Evolutionary conservation across 257 asterid genomes (phyloP), one percentile per base, ranked within the genome.

Genomic region (Perilla frutescens): DNA sequence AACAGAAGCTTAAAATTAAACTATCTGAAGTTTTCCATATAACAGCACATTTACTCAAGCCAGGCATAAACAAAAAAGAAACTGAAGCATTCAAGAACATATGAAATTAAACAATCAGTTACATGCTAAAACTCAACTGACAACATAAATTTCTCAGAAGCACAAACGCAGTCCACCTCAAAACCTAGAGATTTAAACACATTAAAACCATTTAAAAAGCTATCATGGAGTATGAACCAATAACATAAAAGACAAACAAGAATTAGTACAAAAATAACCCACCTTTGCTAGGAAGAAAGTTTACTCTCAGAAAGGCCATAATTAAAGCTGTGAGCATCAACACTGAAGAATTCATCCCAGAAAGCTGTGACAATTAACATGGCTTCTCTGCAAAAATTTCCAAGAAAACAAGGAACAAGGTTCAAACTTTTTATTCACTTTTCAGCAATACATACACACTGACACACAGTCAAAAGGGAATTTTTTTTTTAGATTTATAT

Each of bases 351-450:
- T 68, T 68, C 75, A 41, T 50, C 81, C 81, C 81, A 68, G 56
- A 82, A 74, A 82, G 81, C 78, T 71, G 66, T 36, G 50, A 68
- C 66, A 80, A 76, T 13, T 62, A 78, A 60, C 90, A 84, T 84
- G 81, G 47, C 84, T 76, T 72, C 71, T 79, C 66, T 70, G 74
- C 77, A 71, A 83, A 55, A 20, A 53, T 49, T 63, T 64, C 76
- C 41, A 32, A 66, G 37, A 8, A 74, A 61, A 81, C 4, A 66
- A 36, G 26, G 26, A 20, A 20, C 26, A 20, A 80, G 73, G 34
- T 76, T 60, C 73, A 59, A 72, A 63, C 81, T 81, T 82, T n/a
- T 49, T 10, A 48, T 45, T 50, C 64, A 26, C 48, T 72, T 67
- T 76, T 59, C 32, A 53, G 70, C 82, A 68, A 43, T 20, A 20